phyloP scores from a whole-genome alignment of 2,329 filamentous ascomycete species.

The Beauveria caledonica region DNA sequence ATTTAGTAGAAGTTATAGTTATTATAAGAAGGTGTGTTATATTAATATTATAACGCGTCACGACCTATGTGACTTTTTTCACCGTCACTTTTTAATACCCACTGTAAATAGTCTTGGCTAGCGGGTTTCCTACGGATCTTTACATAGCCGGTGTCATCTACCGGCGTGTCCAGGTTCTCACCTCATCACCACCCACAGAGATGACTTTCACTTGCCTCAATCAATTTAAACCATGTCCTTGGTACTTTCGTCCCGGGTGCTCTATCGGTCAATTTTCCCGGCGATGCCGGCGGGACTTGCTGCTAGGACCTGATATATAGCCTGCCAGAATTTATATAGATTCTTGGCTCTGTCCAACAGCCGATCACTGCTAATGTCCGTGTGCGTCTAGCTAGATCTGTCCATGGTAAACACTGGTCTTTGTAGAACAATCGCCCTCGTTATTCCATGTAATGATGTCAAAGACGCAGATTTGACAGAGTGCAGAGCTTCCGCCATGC shows the following conservation, averaged over 20 bases:
- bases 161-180: neutral
- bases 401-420: neutral
- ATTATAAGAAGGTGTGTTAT: too few relatives aligned
- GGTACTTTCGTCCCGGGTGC: neutral
- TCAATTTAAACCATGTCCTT: neutral
- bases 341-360: neutral
- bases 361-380: neutral
- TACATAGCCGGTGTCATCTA: neutral
- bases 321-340: neutral
- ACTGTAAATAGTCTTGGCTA: neutral
- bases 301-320: neutral
- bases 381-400: neutral
- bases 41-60: too few relatives aligned
- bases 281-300: neutral
- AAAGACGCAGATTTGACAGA: neutral
- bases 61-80: too few relatives aligned
- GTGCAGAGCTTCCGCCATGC: neutral
- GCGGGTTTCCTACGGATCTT: neutral
- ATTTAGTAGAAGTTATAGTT: too few relatives aligned
- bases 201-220: neutral
- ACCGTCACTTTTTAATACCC: too few relatives aligned
- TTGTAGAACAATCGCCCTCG: too few relatives aligned
- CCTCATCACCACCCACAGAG: too few relatives aligned
- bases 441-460: neutral
- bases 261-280: too few relatives aligned